These are phyloP conservation scores for Neoconidiobolus thromboides DNA, from an alignment of 371 early-diverging fungal species.

Conservation along the genomic window DNA sequence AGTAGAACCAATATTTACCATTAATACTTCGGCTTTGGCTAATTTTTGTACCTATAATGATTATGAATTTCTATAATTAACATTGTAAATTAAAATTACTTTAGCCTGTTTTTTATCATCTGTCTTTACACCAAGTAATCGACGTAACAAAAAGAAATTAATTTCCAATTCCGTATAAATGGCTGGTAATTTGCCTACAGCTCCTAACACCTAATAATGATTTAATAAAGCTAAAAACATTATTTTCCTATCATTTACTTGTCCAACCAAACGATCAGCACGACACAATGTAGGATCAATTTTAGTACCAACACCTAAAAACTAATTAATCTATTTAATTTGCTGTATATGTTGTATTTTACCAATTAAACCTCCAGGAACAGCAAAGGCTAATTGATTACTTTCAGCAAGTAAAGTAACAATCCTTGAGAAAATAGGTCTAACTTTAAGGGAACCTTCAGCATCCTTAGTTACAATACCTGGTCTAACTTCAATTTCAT, in stretches of 20 bases:
- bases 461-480: conserved; percentile 90
- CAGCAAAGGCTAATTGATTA: conserved; percentile 91
- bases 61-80: no score
- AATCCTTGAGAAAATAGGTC: conserved; percentile 89
- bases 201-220: conserved; percentile 38
- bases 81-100: conserved; percentile 6
- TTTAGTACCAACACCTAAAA: conserved; percentile 82
- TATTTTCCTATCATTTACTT: conserved; percentile 14
- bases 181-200: conserved; percentile 87
- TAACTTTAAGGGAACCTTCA: conserved; percentile 72
- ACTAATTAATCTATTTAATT: no score
- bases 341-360: no score
- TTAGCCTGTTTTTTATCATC: conserved; percentile 94
- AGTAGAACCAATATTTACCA: conserved; percentile 98
- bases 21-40: conserved; percentile 83
- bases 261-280: conserved; percentile 98
- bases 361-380: conserved; percentile 97
- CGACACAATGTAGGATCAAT: conserved; percentile 98
- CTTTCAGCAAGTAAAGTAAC: conserved; percentile 86
- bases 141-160: conserved; percentile 92
- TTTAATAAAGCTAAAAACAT: no score
- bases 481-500: conserved; percentile 99
- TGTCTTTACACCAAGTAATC: conserved; percentile 89
- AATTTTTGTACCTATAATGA: conserved; percentile 46
- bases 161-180: conserved; percentile 94